Base-by-base conservation (phyloP, 306 rosid species). In the Canavalia gladiata region DNA sequence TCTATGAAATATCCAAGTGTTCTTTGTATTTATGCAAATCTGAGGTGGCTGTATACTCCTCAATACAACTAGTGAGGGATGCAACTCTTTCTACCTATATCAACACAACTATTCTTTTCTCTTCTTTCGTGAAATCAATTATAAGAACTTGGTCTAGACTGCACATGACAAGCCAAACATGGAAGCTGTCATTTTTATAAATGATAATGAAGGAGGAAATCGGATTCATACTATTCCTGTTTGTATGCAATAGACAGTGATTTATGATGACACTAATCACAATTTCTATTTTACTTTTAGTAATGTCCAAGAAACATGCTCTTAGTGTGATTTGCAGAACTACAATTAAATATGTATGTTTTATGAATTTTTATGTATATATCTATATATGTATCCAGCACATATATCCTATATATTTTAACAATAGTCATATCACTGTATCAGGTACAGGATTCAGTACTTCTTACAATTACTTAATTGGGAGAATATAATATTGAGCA, bases 401-500 rank as follows among this genome's bases (percentile, higher is more conserved):
- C 31, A 35, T 63, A 63, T 35, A 31, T 63, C 10, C 8, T 64
- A 1, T 37, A 39, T 64, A 39, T 64, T 28, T 37, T 39, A 13
- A 13, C 7, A 64, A 35, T 4, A 39, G 42, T 39, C 4, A 4
- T 13, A 33, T 30, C 0, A 5, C 64, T 30, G 0, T 30, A 33
- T 60, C 0, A 13, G 34, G 41, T 66, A 41, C 51, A 18, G 51
- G 72, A 43, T 41, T 66, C 11, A 34, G 62, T 85, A 72, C 68
- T 77, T 72, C 75, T 63, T 59, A 30, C 39, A 41, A 42, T 57
- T 63, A 49, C 45, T 71, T 68, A n/a, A 35, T 72, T 60, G 28
- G 76, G 18, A 77, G 74, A 75, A 25, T 18, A 68, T 28, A 68
- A 73, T 65, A 52, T 55, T 77, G 58, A 75, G 69, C 57, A 59